Evolutionary conservation across 108 stramenopile genomes (phyloP).

Genomic region (Cyclotella baltica): DNA sequence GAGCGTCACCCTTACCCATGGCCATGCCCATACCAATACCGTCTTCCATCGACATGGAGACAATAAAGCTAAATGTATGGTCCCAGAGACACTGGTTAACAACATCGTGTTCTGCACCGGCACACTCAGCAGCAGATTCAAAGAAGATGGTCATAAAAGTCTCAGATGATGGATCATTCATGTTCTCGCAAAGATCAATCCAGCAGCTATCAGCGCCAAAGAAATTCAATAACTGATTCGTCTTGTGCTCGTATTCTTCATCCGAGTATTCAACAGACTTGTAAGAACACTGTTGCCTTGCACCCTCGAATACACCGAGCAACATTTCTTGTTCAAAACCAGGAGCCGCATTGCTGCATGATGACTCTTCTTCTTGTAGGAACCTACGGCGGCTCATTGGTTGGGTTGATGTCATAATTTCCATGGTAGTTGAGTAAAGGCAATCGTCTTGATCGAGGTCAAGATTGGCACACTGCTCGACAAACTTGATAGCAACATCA

Average conservation of each 20-base stretch:
- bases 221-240: conserved; percentile 10
- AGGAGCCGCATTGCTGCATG: conserved; percentile 44
- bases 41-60: not conserved
- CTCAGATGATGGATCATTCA: conserved; percentile 16
- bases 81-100: conserved; percentile 39
- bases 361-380: conserved; percentile 2
- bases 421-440: not conserved
- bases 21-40: too few species aligned
- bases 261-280: conserved; percentile 21
- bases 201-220: conserved; percentile 43
- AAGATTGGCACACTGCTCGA: conserved; percentile 29
- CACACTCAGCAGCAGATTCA: conserved; percentile 35
- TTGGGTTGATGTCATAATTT: too few species aligned
- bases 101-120: conserved; percentile 17
- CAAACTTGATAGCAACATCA: conserved; percentile 26
- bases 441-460: conserved; percentile 14
- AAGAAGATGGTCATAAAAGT: conserved; percentile 26
- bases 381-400: not conserved
- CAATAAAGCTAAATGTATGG: conserved; percentile 18
- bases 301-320: conserved; percentile 9
- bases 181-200: conserved; percentile 43
- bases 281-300: conserved; percentile 22
- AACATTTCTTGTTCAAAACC: conserved; percentile 35
- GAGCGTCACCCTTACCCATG: too few species aligned
- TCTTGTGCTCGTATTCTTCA: conserved; percentile 30